Evolutionary conservation across 75 land plant species (phyloP), one percentile per base, ranked within the genome.

Genomic region (Pseudotsuga menziesii): DNA sequence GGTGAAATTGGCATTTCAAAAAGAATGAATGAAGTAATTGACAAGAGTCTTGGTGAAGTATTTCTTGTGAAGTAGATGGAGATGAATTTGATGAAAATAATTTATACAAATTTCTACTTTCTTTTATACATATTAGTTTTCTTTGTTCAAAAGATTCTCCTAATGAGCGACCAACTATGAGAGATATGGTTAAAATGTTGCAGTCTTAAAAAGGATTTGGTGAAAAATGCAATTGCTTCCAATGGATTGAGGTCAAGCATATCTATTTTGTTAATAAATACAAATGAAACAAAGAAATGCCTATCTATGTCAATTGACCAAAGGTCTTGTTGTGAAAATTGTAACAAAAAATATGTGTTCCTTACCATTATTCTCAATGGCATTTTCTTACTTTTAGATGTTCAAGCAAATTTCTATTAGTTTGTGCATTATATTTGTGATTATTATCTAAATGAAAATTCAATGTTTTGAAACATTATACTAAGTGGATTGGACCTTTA

Each of bases 111-210:
- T n/a, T 5, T 58, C 60, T 58, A 22, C 19, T 58, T 58, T n/a
- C 60, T 20, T 58, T 58, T 6, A n/a, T 58, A 20, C 20, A 19
- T 58, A 80, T 82, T 57, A 81, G 81, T 54, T 57, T 82, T 32
- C 35, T 72, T 9, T 82, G 83, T 56, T 77, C 80, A n/a, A 78
- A 81, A 32, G 80, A 82, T 39, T 41, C 61, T 32, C 81, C 80
- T 36, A 76, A 72, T 12, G 83, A 82, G 41, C 73, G 81, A 4
- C 83, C 83, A 48, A 82, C 83, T 20, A 82, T 82, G 83, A 81
- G 81, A 36, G 83, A 82, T 32, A 80, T 82, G 36, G 4, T 22
- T 3, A 58, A 4, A 1, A 58, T 58, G 60, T 58, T 58, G 60
- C 0, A 58, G 60, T 5, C 60, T 17, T 17, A 20, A 22, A 22